These are phyloP conservation scores for Alternaria solani DNA, from an alignment of 2,329 filamentous ascomycete genomes.

Conservation along the genomic window DNA sequence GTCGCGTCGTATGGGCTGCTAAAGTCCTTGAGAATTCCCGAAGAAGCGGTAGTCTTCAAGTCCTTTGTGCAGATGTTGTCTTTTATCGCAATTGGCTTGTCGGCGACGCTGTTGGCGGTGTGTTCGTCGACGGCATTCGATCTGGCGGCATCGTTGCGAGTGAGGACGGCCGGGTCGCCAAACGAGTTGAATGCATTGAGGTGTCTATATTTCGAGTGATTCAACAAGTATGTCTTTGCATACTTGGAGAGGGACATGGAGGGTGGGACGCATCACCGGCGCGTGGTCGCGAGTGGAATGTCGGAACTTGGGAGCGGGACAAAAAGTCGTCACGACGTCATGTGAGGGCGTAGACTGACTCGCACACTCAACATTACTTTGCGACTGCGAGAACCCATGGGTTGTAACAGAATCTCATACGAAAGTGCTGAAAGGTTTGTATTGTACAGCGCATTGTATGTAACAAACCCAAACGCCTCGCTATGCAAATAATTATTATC, in stretches of 20 bases:
- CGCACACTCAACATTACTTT: background rate
- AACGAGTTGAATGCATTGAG: slow-evolving; percentile 52
- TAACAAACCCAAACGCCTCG: slow-evolving; percentile 12
- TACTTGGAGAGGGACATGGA: slow-evolving; percentile 52
- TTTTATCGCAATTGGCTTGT: slow-evolving; percentile 57
- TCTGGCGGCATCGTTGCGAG: slow-evolving; percentile 30
- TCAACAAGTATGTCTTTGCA: slow-evolving; percentile 47
- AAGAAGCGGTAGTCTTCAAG: slow-evolving; percentile 79
- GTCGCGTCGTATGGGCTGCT: slow-evolving; percentile 82
- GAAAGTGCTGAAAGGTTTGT: no score
- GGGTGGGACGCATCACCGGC: slow-evolving; percentile 33
- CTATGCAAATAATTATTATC: slow-evolving; percentile 16
- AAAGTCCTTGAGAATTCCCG: slow-evolving; percentile 72
- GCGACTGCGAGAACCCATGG: background rate
- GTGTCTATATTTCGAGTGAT: slow-evolving; percentile 41
- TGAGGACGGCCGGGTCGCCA: slow-evolving; percentile 29
- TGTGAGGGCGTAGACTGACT: slow-evolving; percentile 16
- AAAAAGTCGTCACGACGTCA: slow-evolving; percentile 25
- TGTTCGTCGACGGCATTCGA: background rate
- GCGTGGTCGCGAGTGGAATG: slow-evolving; percentile 19
- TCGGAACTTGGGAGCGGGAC: slow-evolving; percentile 16
- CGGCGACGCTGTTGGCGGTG: slow-evolving; percentile 15
- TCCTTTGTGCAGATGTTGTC: slow-evolving; percentile 60
- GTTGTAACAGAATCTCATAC: background rate
- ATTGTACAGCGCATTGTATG: background rate